Conservation (phyloP, 768 basidiomycete species). For the Cystofilobasidium capitatum region DNA sequence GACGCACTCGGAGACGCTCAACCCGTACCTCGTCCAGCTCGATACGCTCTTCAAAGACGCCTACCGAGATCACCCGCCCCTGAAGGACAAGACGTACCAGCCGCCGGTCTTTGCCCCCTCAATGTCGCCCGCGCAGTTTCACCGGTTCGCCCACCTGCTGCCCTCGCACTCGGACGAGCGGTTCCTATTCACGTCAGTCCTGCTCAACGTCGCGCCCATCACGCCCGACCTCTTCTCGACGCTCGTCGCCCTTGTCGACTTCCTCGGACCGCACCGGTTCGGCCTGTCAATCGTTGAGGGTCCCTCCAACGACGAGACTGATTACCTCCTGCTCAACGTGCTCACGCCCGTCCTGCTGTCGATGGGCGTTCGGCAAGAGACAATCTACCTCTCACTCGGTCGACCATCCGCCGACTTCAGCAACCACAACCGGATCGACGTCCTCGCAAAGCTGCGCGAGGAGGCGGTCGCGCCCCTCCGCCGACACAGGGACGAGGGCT, state of each 20-base stretch:
- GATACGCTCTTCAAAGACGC: neutral
- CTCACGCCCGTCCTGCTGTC: slow-evolving; percentile 10
- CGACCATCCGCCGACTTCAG: slow-evolving; percentile 23
- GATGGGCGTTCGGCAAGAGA: slow-evolving; percentile 18
- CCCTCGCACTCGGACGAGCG: neutral
- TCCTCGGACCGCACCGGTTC: slow-evolving; percentile 13
- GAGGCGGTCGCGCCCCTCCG: slow-evolving; percentile 35
- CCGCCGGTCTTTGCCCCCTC: neutral
- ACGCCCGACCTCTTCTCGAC: slow-evolving; percentile 15
- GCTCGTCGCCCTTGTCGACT: slow-evolving; percentile 14
- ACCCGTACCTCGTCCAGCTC: neutral
- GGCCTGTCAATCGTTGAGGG: slow-evolving; percentile 23
- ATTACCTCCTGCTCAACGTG: slow-evolving; percentile 11
- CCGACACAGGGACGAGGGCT: slow-evolving; percentile 27
- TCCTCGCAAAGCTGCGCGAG: slow-evolving; percentile 38
- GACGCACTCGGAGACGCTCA: neutral
- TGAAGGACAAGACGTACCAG: neutral
- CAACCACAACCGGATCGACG: slow-evolving; percentile 34
- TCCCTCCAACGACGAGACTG: slow-evolving; percentile 17
- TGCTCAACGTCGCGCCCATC: slow-evolving; percentile 9
- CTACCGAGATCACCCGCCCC: neutral
- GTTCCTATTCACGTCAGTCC: slow-evolving; percentile 14
- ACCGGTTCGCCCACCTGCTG: slow-evolving; percentile 6
- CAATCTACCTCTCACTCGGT: slow-evolving; percentile 10
- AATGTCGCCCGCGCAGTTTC: slow-evolving; percentile 2